A percentile compares a stretch with the other conserved stretches of the same genome.
phyloP scores from a whole-genome alignment of 2,329 filamentous ascomycete genomes.

The Zymoseptoria passerinii region DNA sequence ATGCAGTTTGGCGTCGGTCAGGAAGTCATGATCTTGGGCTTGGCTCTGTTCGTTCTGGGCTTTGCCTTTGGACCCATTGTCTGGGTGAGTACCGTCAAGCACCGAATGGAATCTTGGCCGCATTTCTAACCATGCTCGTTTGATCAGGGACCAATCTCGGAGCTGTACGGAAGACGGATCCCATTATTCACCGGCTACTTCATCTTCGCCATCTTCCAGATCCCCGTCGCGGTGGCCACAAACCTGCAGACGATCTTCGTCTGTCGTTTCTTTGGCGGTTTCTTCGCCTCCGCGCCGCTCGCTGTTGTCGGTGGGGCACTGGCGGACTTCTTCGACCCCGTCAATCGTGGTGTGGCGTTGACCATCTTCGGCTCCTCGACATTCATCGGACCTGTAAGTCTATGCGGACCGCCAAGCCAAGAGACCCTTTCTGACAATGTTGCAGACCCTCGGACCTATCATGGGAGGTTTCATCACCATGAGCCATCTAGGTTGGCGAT shows the following conservation, averaged over 20 bases:
- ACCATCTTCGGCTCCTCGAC: conserved; percentile 19
- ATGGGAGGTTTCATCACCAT: conserved; percentile 23
- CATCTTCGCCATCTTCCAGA: conserved; percentile 47
- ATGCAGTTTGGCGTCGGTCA: conserved; percentile 17
- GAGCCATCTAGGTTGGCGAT: conserved; percentile 23
- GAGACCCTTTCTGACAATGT: background rate
- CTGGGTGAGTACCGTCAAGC: conserved; percentile 5
- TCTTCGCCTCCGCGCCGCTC: conserved; percentile 44
- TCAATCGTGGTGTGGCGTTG: conserved; percentile 22
- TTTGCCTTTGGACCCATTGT: conserved; percentile 17
- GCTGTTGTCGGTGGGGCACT: conserved; percentile 37
- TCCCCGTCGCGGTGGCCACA: conserved; percentile 46
- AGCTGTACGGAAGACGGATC: conserved; percentile 45
- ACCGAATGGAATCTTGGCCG: background rate
- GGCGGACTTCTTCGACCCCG: conserved; percentile 20
- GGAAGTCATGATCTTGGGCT: conserved; percentile 21
- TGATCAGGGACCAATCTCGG: conserved; percentile 32
- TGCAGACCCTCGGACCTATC: conserved; percentile 14
- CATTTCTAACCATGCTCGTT: background rate
- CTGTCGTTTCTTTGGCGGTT: conserved; percentile 46
- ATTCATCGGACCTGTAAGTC: conserved; percentile 20
- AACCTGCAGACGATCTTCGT: conserved; percentile 49
- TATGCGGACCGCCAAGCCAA: background rate
- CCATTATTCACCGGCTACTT: conserved; percentile 29
- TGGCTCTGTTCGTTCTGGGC: conserved; percentile 19